Conservation (phyloP, 2,329 filamentous ascomycete genomes). For the Aschersonia sp. region DNA sequence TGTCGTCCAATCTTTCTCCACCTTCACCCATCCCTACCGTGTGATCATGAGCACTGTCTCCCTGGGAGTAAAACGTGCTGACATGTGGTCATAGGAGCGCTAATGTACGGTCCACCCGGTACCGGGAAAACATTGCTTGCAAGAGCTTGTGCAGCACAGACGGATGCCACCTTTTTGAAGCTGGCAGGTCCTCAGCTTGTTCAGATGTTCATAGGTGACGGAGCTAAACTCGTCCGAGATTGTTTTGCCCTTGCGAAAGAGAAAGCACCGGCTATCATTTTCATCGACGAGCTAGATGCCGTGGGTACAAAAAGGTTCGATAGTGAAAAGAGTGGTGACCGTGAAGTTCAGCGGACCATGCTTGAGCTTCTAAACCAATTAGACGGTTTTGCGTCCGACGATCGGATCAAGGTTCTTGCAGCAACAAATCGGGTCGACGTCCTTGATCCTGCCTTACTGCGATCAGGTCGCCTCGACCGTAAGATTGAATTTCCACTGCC, state of each 20-base stretch:
- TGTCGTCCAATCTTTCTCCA: no score
- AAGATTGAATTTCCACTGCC: constrained; percentile 98
- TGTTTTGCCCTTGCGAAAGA: constrained; percentile 97
- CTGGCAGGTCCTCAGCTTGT: constrained; percentile 94
- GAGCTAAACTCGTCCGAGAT: constrained; percentile 92
- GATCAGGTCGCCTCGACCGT: constrained; percentile 81
- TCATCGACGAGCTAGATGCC: constrained; percentile 96
- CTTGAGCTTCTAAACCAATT: constrained; percentile 96
- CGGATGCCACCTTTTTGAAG: constrained; percentile 96
- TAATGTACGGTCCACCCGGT: constrained; percentile 94
- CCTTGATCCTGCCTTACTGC: constrained; percentile 77
- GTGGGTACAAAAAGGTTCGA: constrained; percentile 99
- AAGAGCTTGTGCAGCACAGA: constrained; percentile 91
- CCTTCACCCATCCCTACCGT: no score
- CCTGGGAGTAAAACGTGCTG: neutral
- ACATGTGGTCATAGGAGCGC: constrained; percentile 61
- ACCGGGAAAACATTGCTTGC: constrained; percentile 87
- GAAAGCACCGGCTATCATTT: constrained; percentile 97
- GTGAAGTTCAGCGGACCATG: constrained; percentile 98
- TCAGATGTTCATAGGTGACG: constrained; percentile 99
- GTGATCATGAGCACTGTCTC: neutral
- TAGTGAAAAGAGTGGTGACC: constrained; percentile 92
- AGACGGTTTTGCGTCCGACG: constrained; percentile 92
- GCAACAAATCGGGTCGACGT: constrained; percentile 93
- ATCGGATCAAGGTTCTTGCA: constrained; percentile 90